Evolutionary conservation across 2,329 filamentous ascomycete species (phyloP), one percentile per base, ranked within the genome.

Genomic region (Trichocomaceae sp.): DNA sequence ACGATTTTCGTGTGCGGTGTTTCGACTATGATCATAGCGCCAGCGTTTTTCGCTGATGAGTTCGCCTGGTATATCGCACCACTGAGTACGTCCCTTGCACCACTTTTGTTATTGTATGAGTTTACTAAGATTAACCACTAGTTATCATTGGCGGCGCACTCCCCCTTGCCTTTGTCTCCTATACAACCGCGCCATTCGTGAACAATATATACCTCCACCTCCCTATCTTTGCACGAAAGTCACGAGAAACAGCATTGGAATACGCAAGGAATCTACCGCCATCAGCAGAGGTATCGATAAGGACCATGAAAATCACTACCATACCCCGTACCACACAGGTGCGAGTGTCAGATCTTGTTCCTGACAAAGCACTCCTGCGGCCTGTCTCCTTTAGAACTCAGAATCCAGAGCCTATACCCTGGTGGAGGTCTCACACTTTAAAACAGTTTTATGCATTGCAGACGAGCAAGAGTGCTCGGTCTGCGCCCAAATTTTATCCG

Each of bases 141-240:
- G 83, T 84, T 55, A 71, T 80, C 47, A 63, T 81, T 50, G 82
- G 79, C 58, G 83, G 85, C 61, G 67, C 85, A 37, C 69, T 87
- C 8, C 88, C 88, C 2, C 73, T 90, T 62, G 55, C 82, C 35
- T 82, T 84, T 63, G 77, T 89, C 20, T 75, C 79, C 35, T 86
- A 83, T 67, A 79, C 80, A 47, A 83, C 85, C 1, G 77, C 82
- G 0, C 86, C 88, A 2, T 88, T 87, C 64, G 87, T 92, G 7
- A 83, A 83, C 41, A 83, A 84, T 64, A 78, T 93, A 57, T 83
- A 87, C 68, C 73, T 93, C 49, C 79, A 81, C 20, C 76, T 91
- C 1, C 89, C 89, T 0, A 67, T 75, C 0, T 80, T 79, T 60
- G 87, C 86, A 15, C 82, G 86, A 45, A 70, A 76, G 39, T 86